Conservation (phyloP, 2,329 filamentous ascomycete genomes). For the Fusarium verrucosum region DNA sequence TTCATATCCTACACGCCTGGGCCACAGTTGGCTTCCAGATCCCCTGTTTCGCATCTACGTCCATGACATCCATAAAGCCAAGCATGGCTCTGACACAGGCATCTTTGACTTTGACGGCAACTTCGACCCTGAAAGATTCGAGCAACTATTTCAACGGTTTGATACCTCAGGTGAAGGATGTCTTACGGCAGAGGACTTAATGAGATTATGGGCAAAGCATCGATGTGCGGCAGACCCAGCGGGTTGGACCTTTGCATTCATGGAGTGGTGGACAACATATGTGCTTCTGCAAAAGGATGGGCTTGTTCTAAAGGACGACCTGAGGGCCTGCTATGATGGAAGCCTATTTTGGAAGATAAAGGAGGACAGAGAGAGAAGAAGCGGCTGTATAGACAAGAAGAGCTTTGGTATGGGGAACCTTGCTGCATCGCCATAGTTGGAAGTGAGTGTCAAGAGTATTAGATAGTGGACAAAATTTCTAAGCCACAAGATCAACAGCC, state of each 20-base stretch:
- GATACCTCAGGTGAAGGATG: conserved; percentile 49
- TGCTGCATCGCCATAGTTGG: background rate
- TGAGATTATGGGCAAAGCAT: conserved; percentile 51
- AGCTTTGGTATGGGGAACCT: conserved; percentile 24
- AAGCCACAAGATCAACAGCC: no score
- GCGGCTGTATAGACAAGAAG: background rate
- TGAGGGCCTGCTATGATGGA: conserved; percentile 41
- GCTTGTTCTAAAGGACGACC: conserved; percentile 64
- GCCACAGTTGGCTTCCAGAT: conserved; percentile 51
- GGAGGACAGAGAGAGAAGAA: conserved; percentile 7
- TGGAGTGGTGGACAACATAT: conserved; percentile 54
- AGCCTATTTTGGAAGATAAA: conserved; percentile 37
- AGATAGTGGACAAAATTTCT: no score
- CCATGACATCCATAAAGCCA: background rate
- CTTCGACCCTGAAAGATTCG: background rate
- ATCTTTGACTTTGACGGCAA: background rate
- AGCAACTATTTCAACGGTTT: conserved; percentile 49
- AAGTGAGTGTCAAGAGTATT: no score
- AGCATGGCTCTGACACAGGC: background rate
- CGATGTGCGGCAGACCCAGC: conserved; percentile 42
- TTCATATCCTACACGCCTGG: no score
- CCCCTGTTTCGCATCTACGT: fast-evolving
- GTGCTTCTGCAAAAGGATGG: conserved; percentile 64
- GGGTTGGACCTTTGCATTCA: conserved; percentile 32
- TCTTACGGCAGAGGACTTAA: conserved; percentile 50